Evolutionary conservation across 208 protist species (phyloP), one percentile per base, ranked within the genome.

Genomic region (Crithidia acanthocephali): DNA sequence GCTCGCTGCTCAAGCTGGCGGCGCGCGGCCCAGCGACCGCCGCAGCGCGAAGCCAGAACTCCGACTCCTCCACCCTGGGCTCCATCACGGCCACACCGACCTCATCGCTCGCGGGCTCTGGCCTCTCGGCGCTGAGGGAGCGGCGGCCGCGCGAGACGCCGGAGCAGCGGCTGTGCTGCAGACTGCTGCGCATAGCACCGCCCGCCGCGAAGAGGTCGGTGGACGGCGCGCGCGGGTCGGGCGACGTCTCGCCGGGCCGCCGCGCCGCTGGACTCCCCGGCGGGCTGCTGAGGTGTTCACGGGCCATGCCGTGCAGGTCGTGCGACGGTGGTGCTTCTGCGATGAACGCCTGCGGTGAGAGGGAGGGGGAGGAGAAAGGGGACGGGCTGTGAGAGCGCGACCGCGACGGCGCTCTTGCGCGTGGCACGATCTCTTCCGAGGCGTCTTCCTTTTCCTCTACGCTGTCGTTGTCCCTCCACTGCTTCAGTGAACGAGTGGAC

Each of bases 121-220:
- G 27, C 27, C 64, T 27, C 65, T 77, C 72, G 13, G 50, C 65
- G n/a, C 72, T 77, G 20, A 45, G n/a, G 1, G 72, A 77, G 25
- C 72, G 72, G 11, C 72, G 72, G 20, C 68, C 65, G 15, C 79
- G 64, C 33, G 73, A 68, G 37, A 84, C 79, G 37, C 79, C 79
- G 55, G 74, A 64, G 23, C 68, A 84, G 28, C 79, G 79, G 50
- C 70, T 74, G 79, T 75, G 57, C 47, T 73, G 78, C 53, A 83
- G 71, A 51, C 78, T 83, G 72, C 63, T 68, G 32, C 66, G 56
- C 56, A 79, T 18, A 8, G 68, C 78, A 7, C 78, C 72, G 20
- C 72, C 78, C 13, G 52, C 45, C 6, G 71, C 69, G 66, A 80
- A 74, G 48, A 79, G 44, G 58, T 70, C 70, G 23, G 75, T 72